A percentile compares a stretch with the other conserved stretches of the same genome.
Evolutionary conservation across 306 rosid species (phyloP).

Genomic region (Castanea sativa): DNA sequence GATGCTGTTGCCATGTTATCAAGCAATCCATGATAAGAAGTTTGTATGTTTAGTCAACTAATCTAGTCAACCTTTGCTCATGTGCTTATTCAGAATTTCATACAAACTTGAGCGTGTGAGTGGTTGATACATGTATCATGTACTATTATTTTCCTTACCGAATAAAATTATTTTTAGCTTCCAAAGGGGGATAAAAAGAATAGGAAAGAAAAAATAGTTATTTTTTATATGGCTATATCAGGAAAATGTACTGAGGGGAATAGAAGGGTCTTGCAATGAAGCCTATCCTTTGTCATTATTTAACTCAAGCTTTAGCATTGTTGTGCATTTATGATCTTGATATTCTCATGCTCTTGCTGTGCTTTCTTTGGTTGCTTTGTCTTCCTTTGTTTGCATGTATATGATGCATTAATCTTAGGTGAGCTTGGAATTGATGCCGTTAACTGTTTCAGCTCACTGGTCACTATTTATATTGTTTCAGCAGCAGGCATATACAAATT

Average conservation of each 20-base stretch:
- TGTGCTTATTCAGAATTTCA: no score
- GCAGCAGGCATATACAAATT: slow-evolving; percentile 78
- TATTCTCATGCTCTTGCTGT: not conserved
- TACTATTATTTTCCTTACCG: no score
- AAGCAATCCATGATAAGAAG: no score
- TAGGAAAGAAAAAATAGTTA: no score
- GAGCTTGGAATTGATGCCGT: not conserved
- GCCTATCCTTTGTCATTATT: not conserved
- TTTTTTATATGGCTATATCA: not conserved
- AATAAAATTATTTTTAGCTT: no score
- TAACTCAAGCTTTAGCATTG: not conserved
- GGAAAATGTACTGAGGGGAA: not conserved
- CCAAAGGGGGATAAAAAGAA: no score
- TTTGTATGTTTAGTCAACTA: no score
- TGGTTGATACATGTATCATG: no score
- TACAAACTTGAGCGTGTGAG: no score
- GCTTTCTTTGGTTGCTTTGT: not conserved
- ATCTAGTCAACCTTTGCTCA: no score
- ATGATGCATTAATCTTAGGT: not conserved
- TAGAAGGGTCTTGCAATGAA: not conserved
- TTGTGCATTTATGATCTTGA: not conserved
- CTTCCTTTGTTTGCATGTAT: not conserved
- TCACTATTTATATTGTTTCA: slow-evolving; percentile 11
- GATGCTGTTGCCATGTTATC: no score
- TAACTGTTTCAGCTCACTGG: slow-evolving; percentile 10